A percentile compares a stretch with the other conserved stretches of the same genome.
These are phyloP conservation scores for Thuidium tamariscinum DNA, from an alignment of 225 moss, liverwort and hornwort genomes.

Conservation along the genomic window DNA sequence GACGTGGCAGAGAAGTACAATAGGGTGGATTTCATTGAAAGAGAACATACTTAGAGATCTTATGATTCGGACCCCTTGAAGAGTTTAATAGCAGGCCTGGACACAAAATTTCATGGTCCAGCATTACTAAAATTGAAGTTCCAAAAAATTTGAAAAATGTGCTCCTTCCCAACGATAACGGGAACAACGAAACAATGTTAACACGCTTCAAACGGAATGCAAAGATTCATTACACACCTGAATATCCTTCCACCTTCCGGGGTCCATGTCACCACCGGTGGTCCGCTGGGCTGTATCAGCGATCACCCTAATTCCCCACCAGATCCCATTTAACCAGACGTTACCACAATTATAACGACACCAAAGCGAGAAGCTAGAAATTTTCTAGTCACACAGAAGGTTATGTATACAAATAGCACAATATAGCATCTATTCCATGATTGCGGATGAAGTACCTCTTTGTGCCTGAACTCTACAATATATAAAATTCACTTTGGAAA, in stretches of 20 bases:
- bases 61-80: not conserved
- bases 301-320: slow-evolving; percentile 46
- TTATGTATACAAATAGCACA: not conserved
- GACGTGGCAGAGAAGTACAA: not conserved
- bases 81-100: not conserved
- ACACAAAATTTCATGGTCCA: not conserved
- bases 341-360: not conserved
- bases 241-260: slow-evolving; percentile 73
- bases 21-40: not conserved
- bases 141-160: not conserved
- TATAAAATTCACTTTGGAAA: not conserved
- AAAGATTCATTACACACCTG: slow-evolving; percentile 27
- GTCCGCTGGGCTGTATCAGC: slow-evolving; percentile 63
- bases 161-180: not conserved
- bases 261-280: slow-evolving; percentile 38
- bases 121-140: not conserved
- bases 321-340: not conserved
- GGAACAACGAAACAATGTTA: not conserved
- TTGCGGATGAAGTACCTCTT: not conserved
- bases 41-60: not conserved
- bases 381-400: not conserved
- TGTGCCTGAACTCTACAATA: not conserved
- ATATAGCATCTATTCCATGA: not conserved
- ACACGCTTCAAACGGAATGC: not conserved
- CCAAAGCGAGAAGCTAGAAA: not conserved